Evolutionary conservation across 2,329 filamentous ascomycete genomes (phyloP).

Genomic region (Phaeosphaeria sp.): DNA sequence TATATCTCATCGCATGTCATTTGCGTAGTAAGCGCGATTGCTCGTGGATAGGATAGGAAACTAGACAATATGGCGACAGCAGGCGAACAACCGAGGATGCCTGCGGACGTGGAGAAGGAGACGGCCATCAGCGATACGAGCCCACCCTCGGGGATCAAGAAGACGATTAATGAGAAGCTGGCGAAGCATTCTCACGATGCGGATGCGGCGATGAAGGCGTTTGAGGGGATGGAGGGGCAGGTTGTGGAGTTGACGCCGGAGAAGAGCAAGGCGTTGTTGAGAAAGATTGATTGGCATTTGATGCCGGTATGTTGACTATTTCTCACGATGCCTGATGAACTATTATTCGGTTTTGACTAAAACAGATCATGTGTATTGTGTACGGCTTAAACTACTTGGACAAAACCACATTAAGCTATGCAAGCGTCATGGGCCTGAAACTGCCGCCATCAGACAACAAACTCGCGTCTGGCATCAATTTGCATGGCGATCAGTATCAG

Average conservation of each 20-base stretch:
- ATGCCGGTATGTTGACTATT: constrained; percentile 55
- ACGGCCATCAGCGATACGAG: constrained; percentile 10
- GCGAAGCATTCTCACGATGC: constrained; percentile 63
- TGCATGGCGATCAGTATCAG: constrained; percentile 60
- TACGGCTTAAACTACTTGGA: constrained; percentile 69
- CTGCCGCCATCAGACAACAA: constrained; percentile 38
- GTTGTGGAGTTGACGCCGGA: constrained; percentile 61
- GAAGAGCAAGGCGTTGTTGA: constrained; percentile 65
- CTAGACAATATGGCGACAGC: constrained; percentile 10
- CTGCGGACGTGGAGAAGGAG: constrained; percentile 26
- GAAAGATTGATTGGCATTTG: constrained; percentile 67
- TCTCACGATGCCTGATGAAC: neutral
- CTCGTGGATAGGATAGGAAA: neutral
- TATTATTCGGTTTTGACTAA: neutral
- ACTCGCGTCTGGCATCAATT: constrained; percentile 49
- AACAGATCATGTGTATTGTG: constrained; percentile 60
- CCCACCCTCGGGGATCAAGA: constrained; percentile 13
- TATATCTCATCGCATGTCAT: too few relatives aligned
- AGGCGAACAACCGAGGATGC: constrained; percentile 3
- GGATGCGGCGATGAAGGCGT: constrained; percentile 67
- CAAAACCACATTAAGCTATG: constrained; percentile 64
- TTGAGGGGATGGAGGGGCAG: constrained; percentile 58
- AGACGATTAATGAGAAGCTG: constrained; percentile 32
- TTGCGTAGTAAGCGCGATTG: too few relatives aligned
- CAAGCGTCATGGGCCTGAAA: constrained; percentile 58